These are phyloP conservation scores for Nicotiana paniculata DNA, from an alignment of 257 asterid species.

Conservation along the genomic window DNA sequence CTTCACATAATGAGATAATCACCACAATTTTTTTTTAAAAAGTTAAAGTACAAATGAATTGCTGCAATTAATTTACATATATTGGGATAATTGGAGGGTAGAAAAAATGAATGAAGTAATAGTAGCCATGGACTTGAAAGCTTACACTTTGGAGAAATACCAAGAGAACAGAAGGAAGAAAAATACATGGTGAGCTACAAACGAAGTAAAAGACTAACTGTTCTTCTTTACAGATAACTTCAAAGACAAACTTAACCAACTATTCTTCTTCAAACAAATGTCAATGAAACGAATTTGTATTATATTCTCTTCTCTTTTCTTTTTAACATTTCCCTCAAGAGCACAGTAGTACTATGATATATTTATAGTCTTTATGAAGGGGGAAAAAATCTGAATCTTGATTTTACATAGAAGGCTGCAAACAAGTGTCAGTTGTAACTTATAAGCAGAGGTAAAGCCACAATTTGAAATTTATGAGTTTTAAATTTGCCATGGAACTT, in stretches of 20 bases:
- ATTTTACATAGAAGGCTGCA: background rate
- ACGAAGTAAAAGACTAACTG: background rate
- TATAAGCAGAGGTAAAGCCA: too few species aligned
- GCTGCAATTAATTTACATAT: too few species aligned
- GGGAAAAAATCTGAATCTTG: background rate
- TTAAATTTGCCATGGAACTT: background rate
- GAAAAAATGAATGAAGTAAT: too few species aligned
- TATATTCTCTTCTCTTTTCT: background rate
- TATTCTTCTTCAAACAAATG: background rate
- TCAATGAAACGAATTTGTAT: background rate
- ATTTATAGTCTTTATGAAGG: background rate
- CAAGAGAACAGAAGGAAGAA: background rate
- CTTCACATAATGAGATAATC: background rate
- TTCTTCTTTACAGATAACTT: background rate
- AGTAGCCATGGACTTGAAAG: background rate
- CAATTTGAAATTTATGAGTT: too few species aligned
- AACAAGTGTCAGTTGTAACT: background rate
- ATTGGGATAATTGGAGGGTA: too few species aligned
- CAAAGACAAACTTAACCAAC: background rate
- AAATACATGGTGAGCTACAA: background rate
- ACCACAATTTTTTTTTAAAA: background rate
- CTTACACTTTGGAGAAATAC: background rate
- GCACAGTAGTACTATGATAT: background rate
- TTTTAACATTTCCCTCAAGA: background rate
- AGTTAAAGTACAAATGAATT: too few species aligned